Base-by-base conservation (phyloP, 2,329 filamentous ascomycete species). In the Colletotrichum lindemuthianum region DNA sequence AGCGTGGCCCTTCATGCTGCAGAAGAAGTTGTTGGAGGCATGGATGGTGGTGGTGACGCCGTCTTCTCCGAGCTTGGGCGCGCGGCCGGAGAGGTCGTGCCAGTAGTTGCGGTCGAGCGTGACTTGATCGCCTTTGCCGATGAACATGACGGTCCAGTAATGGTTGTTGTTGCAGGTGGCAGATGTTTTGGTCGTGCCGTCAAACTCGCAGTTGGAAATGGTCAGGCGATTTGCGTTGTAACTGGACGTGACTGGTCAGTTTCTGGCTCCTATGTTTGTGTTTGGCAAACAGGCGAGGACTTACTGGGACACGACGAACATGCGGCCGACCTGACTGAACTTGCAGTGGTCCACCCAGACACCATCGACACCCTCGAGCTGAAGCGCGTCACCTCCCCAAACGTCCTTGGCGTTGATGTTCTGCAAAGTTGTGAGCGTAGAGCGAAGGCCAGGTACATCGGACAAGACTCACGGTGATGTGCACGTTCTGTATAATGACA, bases 401-500 rank as follows among this genome's bases (percentile, higher is more conserved):
- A 77, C 74, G 59, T 74, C 74, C 60, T 76, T 67, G 10, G 76
- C 74, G 10, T 55, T 55, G 7, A 55, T 40, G n/a, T 55, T 32
- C 41, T 54, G 3, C 37, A 40, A 15, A 16, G n/a, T 8, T 15
- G 43, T 45, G n/a, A 45, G 43, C 8, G 9, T 8, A 11, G 11
- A n/a, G 24, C 15, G 1, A 3, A 8, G 8, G 4, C 5, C 43
- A 45, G 24, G 7, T 4, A 16, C n/a, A 1, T 5, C n/a, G 2
- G 10, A 7, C 16, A 2, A 7, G 8, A 45, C n/a, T 8, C 7
- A 3, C 44, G 4, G 41, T 55, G 6, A 55, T 55, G 33, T 55
- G 41, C 9, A 86, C 76, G 74, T 86, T 87, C 78, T 86, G 86
- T 72, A 88, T 83, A 70, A 55, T 55, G 71, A 89, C 75, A 73